phyloP scores from a whole-genome alignment of 352 stramenopile genomes.

The Phytophthora cactorum region DNA sequence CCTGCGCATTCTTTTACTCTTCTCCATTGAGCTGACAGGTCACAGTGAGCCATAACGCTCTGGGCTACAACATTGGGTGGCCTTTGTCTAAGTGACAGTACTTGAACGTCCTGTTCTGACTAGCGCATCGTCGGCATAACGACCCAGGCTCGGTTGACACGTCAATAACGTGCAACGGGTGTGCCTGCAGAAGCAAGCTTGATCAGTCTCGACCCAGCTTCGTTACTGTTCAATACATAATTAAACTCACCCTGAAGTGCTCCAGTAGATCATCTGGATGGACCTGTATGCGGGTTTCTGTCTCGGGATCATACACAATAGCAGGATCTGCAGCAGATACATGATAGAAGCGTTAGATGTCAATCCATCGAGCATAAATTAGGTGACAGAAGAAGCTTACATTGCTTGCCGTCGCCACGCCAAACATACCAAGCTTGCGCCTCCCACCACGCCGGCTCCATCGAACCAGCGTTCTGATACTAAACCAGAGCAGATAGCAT shows the following conservation, averaged over 20 bases:
- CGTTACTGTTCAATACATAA: neutral
- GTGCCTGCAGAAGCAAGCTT: slow-evolving; percentile 38
- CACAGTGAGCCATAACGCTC: neutral
- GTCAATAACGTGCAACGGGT: slow-evolving; percentile 80
- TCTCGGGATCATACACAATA: slow-evolving; percentile 58
- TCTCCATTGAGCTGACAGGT: slow-evolving; percentile 1
- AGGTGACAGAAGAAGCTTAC: slow-evolving; percentile 32
- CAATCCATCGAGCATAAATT: neutral
- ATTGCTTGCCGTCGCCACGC: slow-evolving; percentile 63
- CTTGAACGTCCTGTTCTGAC: slow-evolving; percentile 53
- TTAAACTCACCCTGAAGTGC: slow-evolving; percentile 58
- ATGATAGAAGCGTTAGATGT: neutral
- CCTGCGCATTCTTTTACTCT: slow-evolving; percentile 3
- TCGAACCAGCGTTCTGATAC: slow-evolving; percentile 75
- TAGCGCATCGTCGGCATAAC: slow-evolving; percentile 54
- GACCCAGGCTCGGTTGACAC: slow-evolving; percentile 51
- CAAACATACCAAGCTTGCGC: slow-evolving; percentile 88
- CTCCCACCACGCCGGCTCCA: slow-evolving; percentile 79
- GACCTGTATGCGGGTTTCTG: slow-evolving; percentile 43
- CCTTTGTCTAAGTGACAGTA: slow-evolving; percentile 78
- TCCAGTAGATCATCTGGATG: slow-evolving; percentile 55
- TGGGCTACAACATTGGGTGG: slow-evolving; percentile 71
- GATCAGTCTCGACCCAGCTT: slow-evolving; percentile 14
- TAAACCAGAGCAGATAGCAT: slow-evolving; percentile 28
- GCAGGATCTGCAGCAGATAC: slow-evolving; percentile 45